Conservation (phyloP, 108 stramenopile species). For the Aureococcus anophagefferens region DNA sequence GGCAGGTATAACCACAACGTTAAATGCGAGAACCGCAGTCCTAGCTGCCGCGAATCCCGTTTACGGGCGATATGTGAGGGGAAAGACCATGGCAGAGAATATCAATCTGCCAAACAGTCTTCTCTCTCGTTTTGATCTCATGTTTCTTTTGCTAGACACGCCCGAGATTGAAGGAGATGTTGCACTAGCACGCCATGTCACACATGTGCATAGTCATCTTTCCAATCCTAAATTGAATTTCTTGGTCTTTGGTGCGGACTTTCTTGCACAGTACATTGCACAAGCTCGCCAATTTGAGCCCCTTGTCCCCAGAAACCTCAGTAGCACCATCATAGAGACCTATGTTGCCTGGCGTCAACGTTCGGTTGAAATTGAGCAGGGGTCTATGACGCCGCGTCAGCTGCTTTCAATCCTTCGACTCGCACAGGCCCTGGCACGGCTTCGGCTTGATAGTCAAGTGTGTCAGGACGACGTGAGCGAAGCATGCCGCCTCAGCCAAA, state of each 20-base stretch:
- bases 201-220: conserved; percentile 64
- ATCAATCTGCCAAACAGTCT: conserved; percentile 94
- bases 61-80: conserved; percentile 81
- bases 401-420: conserved; percentile 90
- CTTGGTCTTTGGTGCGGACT: conserved; percentile 48
- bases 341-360: conserved; percentile 82
- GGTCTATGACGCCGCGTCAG: conserved; percentile 92
- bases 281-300: conserved; percentile 81
- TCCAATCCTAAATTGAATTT: conserved; percentile 37
- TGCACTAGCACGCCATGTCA: conserved; percentile 91
- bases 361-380: conserved; percentile 64
- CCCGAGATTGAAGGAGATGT: conserved; percentile 78
- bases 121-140: conserved; percentile 92
- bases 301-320: conserved; percentile 76
- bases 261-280: conserved; percentile 86
- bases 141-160: conserved; percentile 90
- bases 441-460: conserved; percentile 81
- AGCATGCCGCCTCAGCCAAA: conserved; percentile 75
- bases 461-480: conserved; percentile 94
- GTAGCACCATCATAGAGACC: conserved; percentile 88
- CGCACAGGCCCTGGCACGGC: conserved; percentile 83
- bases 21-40: conserved; percentile 95
- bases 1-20: conserved; percentile 95
- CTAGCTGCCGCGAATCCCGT: conserved; percentile 98
- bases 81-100: conserved; percentile 80